Conservation (phyloP, 2,329 filamentous ascomycete genomes). For the Chaetomium olivaceum region DNA sequence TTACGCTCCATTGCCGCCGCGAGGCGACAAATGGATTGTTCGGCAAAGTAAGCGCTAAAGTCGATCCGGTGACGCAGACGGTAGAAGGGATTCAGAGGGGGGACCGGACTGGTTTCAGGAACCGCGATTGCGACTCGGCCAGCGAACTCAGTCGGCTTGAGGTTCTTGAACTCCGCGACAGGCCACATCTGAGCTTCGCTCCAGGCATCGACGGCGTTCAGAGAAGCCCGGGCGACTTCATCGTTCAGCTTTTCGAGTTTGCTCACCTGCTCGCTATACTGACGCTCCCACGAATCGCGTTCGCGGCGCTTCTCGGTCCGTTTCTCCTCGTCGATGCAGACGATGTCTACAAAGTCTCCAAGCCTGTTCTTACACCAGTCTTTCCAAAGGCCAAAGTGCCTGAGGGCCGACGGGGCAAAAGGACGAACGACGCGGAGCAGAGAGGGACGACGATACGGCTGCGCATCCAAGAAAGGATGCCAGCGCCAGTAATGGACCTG, state of each 20-base stretch:
- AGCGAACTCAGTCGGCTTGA: conserved; percentile 10
- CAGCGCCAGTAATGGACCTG: not conserved
- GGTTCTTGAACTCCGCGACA: not conserved
- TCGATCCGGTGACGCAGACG: conserved; percentile 12
- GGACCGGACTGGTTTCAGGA: conserved; percentile 13
- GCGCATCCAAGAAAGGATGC: conserved; percentile 7
- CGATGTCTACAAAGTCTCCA: conserved; percentile 18
- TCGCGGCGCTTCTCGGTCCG: conserved; percentile 4
- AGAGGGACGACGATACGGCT: conserved; percentile 1
- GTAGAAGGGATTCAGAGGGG: conserved; percentile 6
- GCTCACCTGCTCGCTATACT: conserved; percentile 3
- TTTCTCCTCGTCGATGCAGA: conserved; percentile 15
- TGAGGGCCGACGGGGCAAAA: not conserved
- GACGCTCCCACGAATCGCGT: not conserved
- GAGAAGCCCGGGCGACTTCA: not conserved
- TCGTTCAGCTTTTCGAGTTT: conserved; percentile 15
- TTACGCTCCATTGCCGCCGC: conserved; percentile 3
- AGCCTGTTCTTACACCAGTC: conserved; percentile 4
- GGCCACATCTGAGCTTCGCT: not conserved
- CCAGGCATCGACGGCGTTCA: not conserved
- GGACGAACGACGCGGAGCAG: conserved; percentile 6
- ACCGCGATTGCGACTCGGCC: not conserved
- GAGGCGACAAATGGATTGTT: conserved; percentile 1
- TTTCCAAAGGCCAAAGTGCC: conserved; percentile 6
- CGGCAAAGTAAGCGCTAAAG: not conserved